Evolutionary conservation across 2,329 filamentous ascomycete genomes (phyloP).

Genomic region (Colletotrichum kahawae): DNA sequence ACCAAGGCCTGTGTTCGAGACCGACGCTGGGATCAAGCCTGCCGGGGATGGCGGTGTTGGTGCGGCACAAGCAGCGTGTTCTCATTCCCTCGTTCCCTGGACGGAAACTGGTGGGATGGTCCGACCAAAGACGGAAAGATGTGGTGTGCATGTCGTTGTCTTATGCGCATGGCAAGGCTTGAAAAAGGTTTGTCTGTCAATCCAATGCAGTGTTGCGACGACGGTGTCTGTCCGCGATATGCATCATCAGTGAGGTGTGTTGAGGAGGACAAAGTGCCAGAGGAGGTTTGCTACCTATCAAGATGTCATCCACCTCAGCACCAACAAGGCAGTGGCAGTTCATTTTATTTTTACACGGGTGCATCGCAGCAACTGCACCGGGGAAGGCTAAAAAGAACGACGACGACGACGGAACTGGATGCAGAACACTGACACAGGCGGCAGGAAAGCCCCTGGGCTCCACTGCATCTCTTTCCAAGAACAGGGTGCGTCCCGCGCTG

Average conservation of each 20-base stretch:
- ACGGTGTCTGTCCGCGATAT: neutral
- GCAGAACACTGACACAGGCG: neutral
- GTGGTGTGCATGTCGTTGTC: constrained; percentile 13
- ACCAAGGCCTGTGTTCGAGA: neutral
- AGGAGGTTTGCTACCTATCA: neutral
- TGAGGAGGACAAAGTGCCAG: neutral
- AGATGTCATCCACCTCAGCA: neutral
- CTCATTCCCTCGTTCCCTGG: neutral
- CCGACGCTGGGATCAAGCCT: neutral
- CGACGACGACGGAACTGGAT: neutral
- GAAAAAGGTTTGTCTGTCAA: neutral
- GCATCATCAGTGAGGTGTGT: neutral
- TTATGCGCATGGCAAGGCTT: constrained; percentile 10
- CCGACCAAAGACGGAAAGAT: neutral
- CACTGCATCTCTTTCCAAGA: constrained; percentile 8
- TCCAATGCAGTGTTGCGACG: neutral
- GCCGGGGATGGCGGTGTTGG: constrained; percentile 8
- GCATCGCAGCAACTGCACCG: neutral
- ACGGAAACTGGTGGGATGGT: constrained; percentile 1
- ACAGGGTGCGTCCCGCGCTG: constrained; percentile 11
- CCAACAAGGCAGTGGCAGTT: neutral
- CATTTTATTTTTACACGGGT: neutral
- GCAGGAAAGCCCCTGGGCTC: constrained; percentile 12
- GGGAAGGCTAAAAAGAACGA: neutral
- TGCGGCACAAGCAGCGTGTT: constrained; percentile 3